Base-by-base conservation (phyloP, 2,329 filamentous ascomycete genomes). In the Arthroderma sp. region DNA sequence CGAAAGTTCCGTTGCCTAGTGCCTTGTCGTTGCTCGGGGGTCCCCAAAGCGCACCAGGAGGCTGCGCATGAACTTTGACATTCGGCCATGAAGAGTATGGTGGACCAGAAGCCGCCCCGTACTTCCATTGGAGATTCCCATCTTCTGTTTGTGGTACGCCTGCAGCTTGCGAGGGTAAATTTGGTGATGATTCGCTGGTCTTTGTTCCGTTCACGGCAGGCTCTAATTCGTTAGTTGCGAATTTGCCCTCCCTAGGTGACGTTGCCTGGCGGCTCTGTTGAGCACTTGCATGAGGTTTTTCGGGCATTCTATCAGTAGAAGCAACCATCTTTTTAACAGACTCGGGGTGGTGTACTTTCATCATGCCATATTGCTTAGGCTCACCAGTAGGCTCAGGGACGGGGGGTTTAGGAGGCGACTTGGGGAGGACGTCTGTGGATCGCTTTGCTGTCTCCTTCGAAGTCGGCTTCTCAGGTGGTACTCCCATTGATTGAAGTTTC, bases 1-100 rank as follows among this genome's bases (percentile, higher is more conserved):
- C 75, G 52, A 81, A 81, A 2, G 75, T 78, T 29, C 77, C 77
- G 58, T 80, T 81, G 10, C 77, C 77, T 36, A 81, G 68, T 28
- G 73, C 72, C 53, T 73, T 70, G 49, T 76, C 72, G 53, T 68
- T 68, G 43, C 65, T 69, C 33, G 73, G 65, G 33, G 73, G 68
- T 45, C 77, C 77, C 77, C 77, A 81, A 30, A 78, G 71, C 51
- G 75, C 77, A 43, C 65, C 56, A 50, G 63, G 50, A 36, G 63
- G 51, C 43, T 61, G 53, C 29, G 65, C 48, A 31, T 60, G 52
- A 29, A 68, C 56, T 37, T 63, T 66, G 4, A 59, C 42, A 34
- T 60, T 51, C 38, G 62, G 50, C 66, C 64, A 65, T 6, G 63
- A 58, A 6, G 61, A 53, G 49, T 65, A 66, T 32, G 63, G 56